A percentile compares a stretch with the other conserved stretches of the same genome.
phyloP scores from a whole-genome alignment of 768 basidiomycete genomes.

The Tricholomella constricta region DNA sequence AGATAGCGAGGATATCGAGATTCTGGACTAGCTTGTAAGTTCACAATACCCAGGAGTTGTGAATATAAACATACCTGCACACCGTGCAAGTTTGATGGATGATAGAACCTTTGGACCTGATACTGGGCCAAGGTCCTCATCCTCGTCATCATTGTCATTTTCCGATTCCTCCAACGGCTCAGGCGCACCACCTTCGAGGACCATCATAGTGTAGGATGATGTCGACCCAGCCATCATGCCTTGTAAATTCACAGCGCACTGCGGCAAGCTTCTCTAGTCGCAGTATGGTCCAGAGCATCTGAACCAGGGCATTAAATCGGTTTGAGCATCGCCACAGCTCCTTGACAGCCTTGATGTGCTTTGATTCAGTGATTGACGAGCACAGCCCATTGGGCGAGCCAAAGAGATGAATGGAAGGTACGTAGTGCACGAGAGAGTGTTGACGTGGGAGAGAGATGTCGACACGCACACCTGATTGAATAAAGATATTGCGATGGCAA shows the following conservation, averaged over 20 bases:
- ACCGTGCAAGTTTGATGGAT: conserved; percentile 1
- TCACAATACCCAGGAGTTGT: neutral
- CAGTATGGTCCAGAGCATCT: conserved; percentile 16
- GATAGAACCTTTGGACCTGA: neutral
- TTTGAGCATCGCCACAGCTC: conserved; percentile 23
- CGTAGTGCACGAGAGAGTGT: conserved; percentile 14
- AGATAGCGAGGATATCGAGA: conserved; percentile 8
- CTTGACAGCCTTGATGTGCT: conserved; percentile 15
- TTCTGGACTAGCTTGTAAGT: neutral
- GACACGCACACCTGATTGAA: conserved; percentile 5
- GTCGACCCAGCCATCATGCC: neutral
- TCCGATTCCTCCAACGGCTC: neutral
- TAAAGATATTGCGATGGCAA: neutral
- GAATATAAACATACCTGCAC: conserved; percentile 1
- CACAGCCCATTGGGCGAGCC: conserved; percentile 12
- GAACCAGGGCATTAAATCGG: conserved; percentile 13
- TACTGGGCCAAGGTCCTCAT: neutral
- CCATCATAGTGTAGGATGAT: conserved; percentile 1
- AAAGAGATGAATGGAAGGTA: conserved; percentile 1
- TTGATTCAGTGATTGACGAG: conserved; percentile 16
- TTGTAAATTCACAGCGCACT: neutral
- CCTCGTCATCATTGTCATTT: conserved; percentile 2
- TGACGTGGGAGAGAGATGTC: conserved; percentile 23
- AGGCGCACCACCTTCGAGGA: neutral
- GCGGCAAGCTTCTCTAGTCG: conserved; percentile 16